Evolutionary conservation across 1,284 basidiomycete species (phyloP).

Genomic region (Leccinum griseonigrum): DNA sequence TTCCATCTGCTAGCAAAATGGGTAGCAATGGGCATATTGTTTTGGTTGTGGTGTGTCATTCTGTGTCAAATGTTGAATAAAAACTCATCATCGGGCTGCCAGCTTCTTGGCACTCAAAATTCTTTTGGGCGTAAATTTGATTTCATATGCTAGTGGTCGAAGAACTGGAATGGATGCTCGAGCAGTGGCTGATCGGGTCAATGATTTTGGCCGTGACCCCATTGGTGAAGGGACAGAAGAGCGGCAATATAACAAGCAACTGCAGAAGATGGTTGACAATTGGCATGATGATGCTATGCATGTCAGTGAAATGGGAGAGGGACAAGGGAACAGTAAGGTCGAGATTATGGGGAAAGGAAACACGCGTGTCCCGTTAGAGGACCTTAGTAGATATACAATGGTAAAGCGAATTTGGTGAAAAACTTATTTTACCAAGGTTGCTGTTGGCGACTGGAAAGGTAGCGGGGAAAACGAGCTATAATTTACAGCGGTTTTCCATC

Average conservation of each 20-base stretch:
- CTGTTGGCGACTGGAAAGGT: too few species aligned
- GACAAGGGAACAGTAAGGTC: constrained; percentile 16
- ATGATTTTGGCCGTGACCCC: constrained; percentile 82
- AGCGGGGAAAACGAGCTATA: too few species aligned
- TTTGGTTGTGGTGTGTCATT: constrained; percentile 75
- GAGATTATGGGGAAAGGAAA: constrained; percentile 39
- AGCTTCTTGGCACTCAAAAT: constrained; percentile 86
- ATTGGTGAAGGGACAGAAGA: constrained; percentile 89
- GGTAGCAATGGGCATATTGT: constrained; percentile 61
- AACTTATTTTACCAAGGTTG: too few species aligned
- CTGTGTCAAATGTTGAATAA: constrained; percentile 1
- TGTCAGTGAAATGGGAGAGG: constrained; percentile 70
- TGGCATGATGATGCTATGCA: constrained; percentile 64
- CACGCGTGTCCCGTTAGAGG: constrained; percentile 74
- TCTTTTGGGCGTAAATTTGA: constrained; percentile 82
- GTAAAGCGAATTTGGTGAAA: constrained; percentile 85
- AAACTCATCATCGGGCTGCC: not conserved
- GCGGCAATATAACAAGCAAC: constrained; percentile 78
- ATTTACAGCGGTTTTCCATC: too few species aligned
- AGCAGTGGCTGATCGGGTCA: constrained; percentile 67
- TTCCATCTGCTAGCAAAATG: constrained; percentile 56
- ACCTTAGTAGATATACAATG: constrained; percentile 91
- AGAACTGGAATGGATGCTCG: constrained; percentile 76
- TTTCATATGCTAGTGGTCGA: constrained; percentile 79
- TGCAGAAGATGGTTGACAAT: constrained; percentile 70